phyloP scores from a whole-genome alignment of 768 basidiomycete species.

The Tylopilus felleus region DNA sequence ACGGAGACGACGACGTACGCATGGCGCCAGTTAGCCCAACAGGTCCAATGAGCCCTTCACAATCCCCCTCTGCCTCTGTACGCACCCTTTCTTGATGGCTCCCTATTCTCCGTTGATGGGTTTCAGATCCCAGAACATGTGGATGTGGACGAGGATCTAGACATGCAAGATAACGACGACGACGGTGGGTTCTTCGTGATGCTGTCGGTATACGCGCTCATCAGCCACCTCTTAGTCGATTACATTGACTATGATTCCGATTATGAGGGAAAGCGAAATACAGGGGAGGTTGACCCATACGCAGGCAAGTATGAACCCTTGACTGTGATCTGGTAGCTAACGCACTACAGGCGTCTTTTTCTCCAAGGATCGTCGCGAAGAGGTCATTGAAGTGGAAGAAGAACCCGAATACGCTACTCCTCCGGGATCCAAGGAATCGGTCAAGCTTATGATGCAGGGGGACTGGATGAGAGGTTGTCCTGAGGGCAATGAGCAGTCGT shows the following conservation, averaged over 20 bases:
- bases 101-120: background rate
- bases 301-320: constrained; percentile 50
- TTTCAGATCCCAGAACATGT: constrained; percentile 60
- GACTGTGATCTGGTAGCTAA: constrained; percentile 5
- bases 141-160: constrained; percentile 47
- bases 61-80: constrained; percentile 25
- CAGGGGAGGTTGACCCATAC: constrained; percentile 80
- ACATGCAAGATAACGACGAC: constrained; percentile 48
- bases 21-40: constrained; percentile 35
- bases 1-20: constrained; percentile 47
- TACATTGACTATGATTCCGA: constrained; percentile 85
- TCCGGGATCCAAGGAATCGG: constrained; percentile 40
- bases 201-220: constrained; percentile 6
- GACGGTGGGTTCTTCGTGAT: constrained; percentile 36
- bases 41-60: constrained; percentile 28
- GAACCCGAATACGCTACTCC: constrained; percentile 53
- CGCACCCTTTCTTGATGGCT: background rate
- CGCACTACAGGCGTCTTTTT: constrained; percentile 75
- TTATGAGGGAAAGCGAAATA: constrained; percentile 48
- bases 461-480: constrained; percentile 99
- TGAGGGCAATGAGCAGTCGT: constrained; percentile 86
- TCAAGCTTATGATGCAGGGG: constrained; percentile 77
- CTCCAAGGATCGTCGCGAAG: constrained; percentile 89
- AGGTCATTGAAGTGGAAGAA: constrained; percentile 90
- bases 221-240: constrained; percentile 36